Evolutionary conservation across 2,329 filamentous ascomycete genomes (phyloP).

Genomic region (Colletotrichum gigasporum): DNA sequence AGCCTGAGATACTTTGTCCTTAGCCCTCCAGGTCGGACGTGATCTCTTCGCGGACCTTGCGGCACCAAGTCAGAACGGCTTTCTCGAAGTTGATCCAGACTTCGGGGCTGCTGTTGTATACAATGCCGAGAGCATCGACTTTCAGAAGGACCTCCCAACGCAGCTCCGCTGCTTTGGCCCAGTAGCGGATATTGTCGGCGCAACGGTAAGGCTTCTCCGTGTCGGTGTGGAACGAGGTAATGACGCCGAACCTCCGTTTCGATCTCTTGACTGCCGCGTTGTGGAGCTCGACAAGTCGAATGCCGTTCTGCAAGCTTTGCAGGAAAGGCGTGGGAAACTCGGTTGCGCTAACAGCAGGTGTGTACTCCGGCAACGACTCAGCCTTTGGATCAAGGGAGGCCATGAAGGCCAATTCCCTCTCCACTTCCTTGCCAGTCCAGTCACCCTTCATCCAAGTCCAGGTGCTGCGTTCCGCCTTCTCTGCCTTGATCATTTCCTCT

Average conservation of each 20-base stretch:
- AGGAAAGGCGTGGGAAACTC: constrained; percentile 79
- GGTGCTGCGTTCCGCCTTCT: constrained; percentile 73
- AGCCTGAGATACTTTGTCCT: constrained; percentile 17
- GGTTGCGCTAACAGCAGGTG: constrained; percentile 52
- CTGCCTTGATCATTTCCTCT: constrained; percentile 78
- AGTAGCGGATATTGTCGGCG: constrained; percentile 93
- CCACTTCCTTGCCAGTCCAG: constrained; percentile 79
- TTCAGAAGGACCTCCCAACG: constrained; percentile 89
- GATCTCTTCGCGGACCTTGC: constrained; percentile 84
- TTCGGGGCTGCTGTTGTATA: constrained; percentile 74
- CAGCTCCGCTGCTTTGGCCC: constrained; percentile 94
- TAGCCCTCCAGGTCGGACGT: constrained; percentile 65
- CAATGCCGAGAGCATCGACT: constrained; percentile 86
- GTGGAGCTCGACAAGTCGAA: constrained; percentile 86
- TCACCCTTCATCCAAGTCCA: constrained; percentile 85
- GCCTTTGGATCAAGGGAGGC: constrained; percentile 74
- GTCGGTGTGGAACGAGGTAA: constrained; percentile 90
- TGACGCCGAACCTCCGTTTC: constrained; percentile 85
- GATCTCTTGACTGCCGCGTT: constrained; percentile 89
- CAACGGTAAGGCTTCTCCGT: constrained; percentile 93
- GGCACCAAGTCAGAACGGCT: constrained; percentile 85
- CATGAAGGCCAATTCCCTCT: constrained; percentile 85
- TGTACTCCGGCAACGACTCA: constrained; percentile 74
- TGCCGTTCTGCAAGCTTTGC: constrained; percentile 77
- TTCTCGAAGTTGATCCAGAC: constrained; percentile 86